A percentile compares a stretch with the other conserved stretches of the same genome.
Conservation (phyloP, 805 yeast genomes). For the Geotrichum ghanense region DNA sequence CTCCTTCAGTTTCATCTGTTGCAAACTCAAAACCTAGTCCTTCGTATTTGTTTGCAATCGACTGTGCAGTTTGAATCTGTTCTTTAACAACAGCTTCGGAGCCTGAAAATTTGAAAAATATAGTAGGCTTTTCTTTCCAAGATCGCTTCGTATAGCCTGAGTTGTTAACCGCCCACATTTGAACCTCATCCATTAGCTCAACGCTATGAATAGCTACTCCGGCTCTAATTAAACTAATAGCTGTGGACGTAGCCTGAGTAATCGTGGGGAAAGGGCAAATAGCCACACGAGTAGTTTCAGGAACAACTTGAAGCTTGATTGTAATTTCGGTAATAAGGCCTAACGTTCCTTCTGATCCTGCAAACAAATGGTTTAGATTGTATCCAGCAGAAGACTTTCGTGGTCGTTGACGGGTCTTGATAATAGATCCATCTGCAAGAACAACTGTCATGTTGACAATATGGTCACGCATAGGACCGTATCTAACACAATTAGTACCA, state of each 20-base stretch:
- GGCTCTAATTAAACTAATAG: constrained; percentile 44
- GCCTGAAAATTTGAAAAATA: constrained; percentile 57
- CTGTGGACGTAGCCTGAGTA: constrained; percentile 60
- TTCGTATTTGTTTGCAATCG: constrained; percentile 43
- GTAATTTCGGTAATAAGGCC: constrained; percentile 75
- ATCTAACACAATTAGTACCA: constrained; percentile 68
- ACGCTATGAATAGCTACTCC: constrained; percentile 66
- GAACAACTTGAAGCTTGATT: constrained; percentile 53
- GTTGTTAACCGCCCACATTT: constrained; percentile 54
- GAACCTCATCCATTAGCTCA: constrained; percentile 60
- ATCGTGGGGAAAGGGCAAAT: constrained; percentile 58
- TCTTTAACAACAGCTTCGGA: constrained; percentile 32
- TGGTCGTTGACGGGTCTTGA: constrained; percentile 66
- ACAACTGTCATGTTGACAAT: constrained; percentile 61
- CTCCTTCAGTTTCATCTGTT: constrained; percentile 42
- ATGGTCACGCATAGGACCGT: constrained; percentile 74
- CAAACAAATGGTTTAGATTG: constrained; percentile 60
- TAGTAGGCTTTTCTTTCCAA: constrained; percentile 50
- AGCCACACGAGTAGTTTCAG: constrained; percentile 54
- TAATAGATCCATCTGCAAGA: constrained; percentile 66
- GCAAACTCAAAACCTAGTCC: constrained; percentile 55
- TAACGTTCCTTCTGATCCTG: constrained; percentile 71
- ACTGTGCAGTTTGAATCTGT: constrained; percentile 34
- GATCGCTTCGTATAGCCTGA: constrained; percentile 40
- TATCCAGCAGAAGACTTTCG: constrained; percentile 74